Evolutionary conservation across 768 basidiomycete species (phyloP), one percentile per base, ranked within the genome.

Genomic region (Naganishia vaughanmartiniae): DNA sequence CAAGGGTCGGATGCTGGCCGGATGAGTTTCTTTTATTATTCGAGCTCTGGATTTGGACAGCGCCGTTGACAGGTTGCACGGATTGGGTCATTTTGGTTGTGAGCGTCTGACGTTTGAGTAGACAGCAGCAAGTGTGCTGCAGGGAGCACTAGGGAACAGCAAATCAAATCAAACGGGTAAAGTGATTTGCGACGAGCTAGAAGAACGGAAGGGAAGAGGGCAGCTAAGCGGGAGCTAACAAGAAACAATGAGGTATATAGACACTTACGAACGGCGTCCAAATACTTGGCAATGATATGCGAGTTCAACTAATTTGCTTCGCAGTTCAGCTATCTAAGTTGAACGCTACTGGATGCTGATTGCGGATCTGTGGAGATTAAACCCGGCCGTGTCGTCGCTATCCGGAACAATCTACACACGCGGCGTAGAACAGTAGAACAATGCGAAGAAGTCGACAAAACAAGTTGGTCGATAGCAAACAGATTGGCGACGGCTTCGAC

Each of bases 61-160:
- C 33, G 6, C 36, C 33, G 36, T 33, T n/a, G 33, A 36, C 21
- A 9, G 34, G 34, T 33, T 19, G 34, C n/a, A 58, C n/a, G 6
- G 57, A 58, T 58, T 36, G 57, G 6, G 57, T 58, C 57, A 58
- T 58, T 17, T 39, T 36, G 30, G 39, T 2, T 33, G 57, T 15
- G n/a, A 36, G 6, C n/a, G 21, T 58, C 4, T 24, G 10, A n/a
- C 36, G 57, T 36, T 24, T 7, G 57, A 39, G n/a, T 12, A 9
- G 57, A n/a, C 24, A 15, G n/a, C 48, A 24, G 48, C 19, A 12
- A n/a, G 7, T 4, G 21, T 9, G 45, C 24, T 14, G 24, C 9
- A 7, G 24, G 30, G 4, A 34, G 57, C 31, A n/a, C 1, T 21
- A 21, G n/a, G 34, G 12, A 19, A n/a, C 34, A 34, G 34, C 33